Base-by-base conservation (phyloP, 495 filamentous ascomycete genomes). In the Echria macrotheca region DNA sequence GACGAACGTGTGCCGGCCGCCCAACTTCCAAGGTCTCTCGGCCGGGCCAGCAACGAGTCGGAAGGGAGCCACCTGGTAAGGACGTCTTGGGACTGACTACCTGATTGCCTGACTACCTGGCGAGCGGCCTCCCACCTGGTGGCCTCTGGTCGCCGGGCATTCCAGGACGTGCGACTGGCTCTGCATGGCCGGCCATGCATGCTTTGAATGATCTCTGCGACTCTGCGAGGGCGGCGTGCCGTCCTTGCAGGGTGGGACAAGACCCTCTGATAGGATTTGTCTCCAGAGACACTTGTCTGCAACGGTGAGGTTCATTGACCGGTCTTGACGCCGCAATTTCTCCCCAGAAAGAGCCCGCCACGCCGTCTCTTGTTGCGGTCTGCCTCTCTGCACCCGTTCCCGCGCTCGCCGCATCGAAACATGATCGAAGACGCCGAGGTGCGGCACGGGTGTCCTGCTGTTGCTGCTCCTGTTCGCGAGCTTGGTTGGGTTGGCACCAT, bases 241-340 rank as follows among this genome's bases (percentile, higher is more conserved):
- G 47, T 56, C 28, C 46, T 55, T 53, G 53, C 43, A 53, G 35
- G 24, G 45, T 25, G 40, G 40, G 32, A 53, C 14, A 25, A 33
- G 26, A 24, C 14, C 21, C 29, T 49, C 46, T 54, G 45, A 54
- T 45, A 54, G 52, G 52, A 24, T 49, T 31, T 31, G 7, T 54
- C 46, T 22, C 19, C 26, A 45, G 36, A 31, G 14, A 24, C 35
- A 31, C 42, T 45, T 46, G 40, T 17, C 45, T 44, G 28, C 40
- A 54, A 49, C 46, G 45, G 45, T 37, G 31, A 38, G 18, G 26
- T 33, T 45, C 52, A 54, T 54, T 28, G 47, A 21, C 38, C 17
- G 21, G 41, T 15, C 38, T 38, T 54, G 31, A 32, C 37, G 38
- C 29, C 39, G 39, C 46, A 54, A 45, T 45, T 42, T 43, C 18